A percentile compares a stretch with the other conserved stretches of the same genome.
Conservation (phyloP, 495 filamentous ascomycete species). For the Daldinia loculata region DNA sequence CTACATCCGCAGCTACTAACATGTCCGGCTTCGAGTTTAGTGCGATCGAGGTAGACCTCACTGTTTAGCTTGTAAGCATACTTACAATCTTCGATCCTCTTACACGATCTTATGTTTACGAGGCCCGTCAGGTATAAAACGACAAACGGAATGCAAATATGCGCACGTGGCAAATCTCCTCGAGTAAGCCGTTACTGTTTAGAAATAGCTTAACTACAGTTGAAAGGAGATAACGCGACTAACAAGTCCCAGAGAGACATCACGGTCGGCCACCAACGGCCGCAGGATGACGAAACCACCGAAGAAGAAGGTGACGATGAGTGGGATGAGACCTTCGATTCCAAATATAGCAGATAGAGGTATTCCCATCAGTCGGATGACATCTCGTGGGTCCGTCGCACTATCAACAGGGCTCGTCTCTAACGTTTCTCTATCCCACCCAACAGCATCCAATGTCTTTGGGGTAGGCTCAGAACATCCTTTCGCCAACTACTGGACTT, state of each 20-base stretch:
- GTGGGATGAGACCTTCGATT: slow-evolving; percentile 47
- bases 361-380: slow-evolving; percentile 47
- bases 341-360: slow-evolving; percentile 59
- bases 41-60: slow-evolving; percentile 66
- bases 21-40: slow-evolving; percentile 44
- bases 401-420: slow-evolving; percentile 69
- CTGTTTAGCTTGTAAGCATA: slow-evolving; percentile 69
- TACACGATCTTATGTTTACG: not conserved
- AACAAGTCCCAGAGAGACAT: slow-evolving; percentile 54
- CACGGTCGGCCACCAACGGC: slow-evolving; percentile 57
- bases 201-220: not conserved
- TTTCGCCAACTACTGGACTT: slow-evolving; percentile 82
- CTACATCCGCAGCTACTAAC: slow-evolving; percentile 28
- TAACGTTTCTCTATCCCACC: slow-evolving; percentile 70
- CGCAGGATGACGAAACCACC: slow-evolving; percentile 67
- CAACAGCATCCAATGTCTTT: slow-evolving; percentile 72
- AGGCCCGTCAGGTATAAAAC: slow-evolving; percentile 63
- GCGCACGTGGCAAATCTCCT: slow-evolving; percentile 72
- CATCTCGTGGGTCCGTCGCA: slow-evolving; percentile 53
- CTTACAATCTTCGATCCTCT: not conserved
- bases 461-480: slow-evolving; percentile 72
- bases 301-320: slow-evolving; percentile 53
- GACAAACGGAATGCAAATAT: slow-evolving; percentile 73
- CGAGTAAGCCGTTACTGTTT: slow-evolving; percentile 58
- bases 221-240: slow-evolving; percentile 1